A percentile compares a stretch with the other conserved stretches of the same genome.
phyloP scores from a whole-genome alignment of 108 stramenopile species.

The Asterionellopsis glacialis region DNA sequence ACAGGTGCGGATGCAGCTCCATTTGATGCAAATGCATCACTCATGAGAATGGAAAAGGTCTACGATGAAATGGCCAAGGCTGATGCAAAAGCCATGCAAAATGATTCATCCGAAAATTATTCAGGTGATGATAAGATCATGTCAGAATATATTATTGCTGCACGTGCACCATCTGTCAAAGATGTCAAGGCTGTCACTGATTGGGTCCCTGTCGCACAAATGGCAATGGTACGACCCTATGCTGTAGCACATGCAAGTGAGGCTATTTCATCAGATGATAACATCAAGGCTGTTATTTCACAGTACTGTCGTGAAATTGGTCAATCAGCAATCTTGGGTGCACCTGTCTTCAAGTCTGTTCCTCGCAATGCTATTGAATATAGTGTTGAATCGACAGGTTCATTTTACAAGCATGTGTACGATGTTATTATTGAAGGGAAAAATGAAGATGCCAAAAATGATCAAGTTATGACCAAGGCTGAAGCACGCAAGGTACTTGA shows the following conservation, averaged over 20 bases:
- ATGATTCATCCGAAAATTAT: background rate
- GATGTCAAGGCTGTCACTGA: slow-evolving; percentile 37
- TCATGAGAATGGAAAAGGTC: slow-evolving; percentile 55
- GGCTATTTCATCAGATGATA: slow-evolving; percentile 16
- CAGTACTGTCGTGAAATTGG: slow-evolving; percentile 75
- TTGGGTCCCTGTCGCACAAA: slow-evolving; percentile 80
- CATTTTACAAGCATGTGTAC: slow-evolving; percentile 68
- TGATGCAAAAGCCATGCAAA: slow-evolving; percentile 34
- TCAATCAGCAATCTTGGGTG: slow-evolving; percentile 44
- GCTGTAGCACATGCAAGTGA: slow-evolving; percentile 27
- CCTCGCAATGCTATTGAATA: slow-evolving; percentile 68
- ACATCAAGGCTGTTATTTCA: slow-evolving; percentile 54
- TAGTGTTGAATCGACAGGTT: slow-evolving; percentile 57
- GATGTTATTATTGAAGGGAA: slow-evolving; percentile 62
- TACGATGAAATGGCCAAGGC: slow-evolving; percentile 55
- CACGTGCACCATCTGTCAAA: background rate
- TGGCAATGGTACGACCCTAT: slow-evolving; percentile 42
- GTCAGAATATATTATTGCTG: slow-evolving; percentile 1
- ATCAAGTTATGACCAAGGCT: slow-evolving; percentile 48
- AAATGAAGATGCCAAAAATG: slow-evolving; percentile 3
- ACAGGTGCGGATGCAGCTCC: slow-evolving; percentile 4
- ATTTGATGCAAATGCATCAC: slow-evolving; percentile 58
- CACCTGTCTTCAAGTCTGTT: slow-evolving; percentile 48
- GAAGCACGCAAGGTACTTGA: slow-evolving; percentile 48
- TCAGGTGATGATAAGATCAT: background rate